Percentiles rank a stretch among this genome's conserved stretches.
phyloP scores from a whole-genome alignment of 1,284 basidiomycete genomes.

The Irpex sp. region DNA sequence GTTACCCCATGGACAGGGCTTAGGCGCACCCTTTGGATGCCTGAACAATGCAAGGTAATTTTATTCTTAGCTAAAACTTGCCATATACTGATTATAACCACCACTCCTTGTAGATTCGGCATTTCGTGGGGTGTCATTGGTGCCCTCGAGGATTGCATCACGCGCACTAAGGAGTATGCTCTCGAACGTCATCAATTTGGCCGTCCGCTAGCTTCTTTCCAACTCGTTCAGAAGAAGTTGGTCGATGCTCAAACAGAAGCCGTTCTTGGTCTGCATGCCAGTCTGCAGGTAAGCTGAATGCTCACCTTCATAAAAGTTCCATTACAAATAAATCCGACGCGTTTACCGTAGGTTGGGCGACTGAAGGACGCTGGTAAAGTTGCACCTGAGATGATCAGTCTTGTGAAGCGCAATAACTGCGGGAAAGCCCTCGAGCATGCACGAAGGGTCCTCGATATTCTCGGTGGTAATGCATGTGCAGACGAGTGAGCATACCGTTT shows the following conservation, averaged over 20 bases:
- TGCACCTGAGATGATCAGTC: slow-evolving; percentile 91
- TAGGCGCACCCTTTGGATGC: slow-evolving; percentile 86
- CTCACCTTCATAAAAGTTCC: no score
- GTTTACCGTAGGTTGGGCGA: slow-evolving; percentile 64
- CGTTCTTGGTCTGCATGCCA: slow-evolving; percentile 79
- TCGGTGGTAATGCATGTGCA: slow-evolving; percentile 87
- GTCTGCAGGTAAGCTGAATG: slow-evolving; percentile 40
- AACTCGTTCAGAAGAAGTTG: slow-evolving; percentile 95
- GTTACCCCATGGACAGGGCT: slow-evolving; percentile 72
- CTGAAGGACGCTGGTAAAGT: slow-evolving; percentile 82
- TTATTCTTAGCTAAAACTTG: neutral
- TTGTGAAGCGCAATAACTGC: slow-evolving; percentile 96
- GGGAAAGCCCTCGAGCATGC: slow-evolving; percentile 86
- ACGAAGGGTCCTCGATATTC: slow-evolving; percentile 78
- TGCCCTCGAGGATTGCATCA: slow-evolving; percentile 89
- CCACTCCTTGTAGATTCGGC: slow-evolving; percentile 52
- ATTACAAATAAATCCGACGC: no score
- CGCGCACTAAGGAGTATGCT: slow-evolving; percentile 79
- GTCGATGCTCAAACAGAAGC: slow-evolving; percentile 89
- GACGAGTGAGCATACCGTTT: slow-evolving; percentile 68
- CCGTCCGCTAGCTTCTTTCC: slow-evolving; percentile 90
- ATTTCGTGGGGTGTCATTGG: slow-evolving; percentile 96
- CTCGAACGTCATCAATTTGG: slow-evolving; percentile 90
- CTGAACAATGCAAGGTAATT: slow-evolving; percentile 80
- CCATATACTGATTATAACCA: neutral